Conservation (phyloP, 768 basidiomycete genomes). For the Leccinum imitatum region DNA sequence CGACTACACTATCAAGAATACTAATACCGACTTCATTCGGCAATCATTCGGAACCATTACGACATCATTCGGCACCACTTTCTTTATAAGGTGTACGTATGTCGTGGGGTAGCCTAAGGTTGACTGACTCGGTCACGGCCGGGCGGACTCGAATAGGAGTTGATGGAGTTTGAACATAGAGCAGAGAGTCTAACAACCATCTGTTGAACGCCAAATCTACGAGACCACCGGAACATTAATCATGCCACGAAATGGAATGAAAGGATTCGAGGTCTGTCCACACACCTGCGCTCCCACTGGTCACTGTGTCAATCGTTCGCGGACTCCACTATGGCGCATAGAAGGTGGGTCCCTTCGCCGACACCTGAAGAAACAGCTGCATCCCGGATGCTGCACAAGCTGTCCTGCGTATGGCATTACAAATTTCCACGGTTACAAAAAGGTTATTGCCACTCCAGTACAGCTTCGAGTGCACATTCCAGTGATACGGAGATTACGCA, state of each 20-base stretch:
- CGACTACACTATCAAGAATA: no score
- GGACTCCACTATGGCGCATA: not conserved
- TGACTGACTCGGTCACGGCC: no score
- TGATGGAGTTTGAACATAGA: no score
- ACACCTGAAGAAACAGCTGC: not conserved
- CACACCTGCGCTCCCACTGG: not conserved
- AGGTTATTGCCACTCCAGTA: not conserved
- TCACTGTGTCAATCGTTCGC: not conserved
- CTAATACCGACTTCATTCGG: no score
- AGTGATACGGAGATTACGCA: not conserved
- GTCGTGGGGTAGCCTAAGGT: no score
- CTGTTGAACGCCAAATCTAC: not conserved
- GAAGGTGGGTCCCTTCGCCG: not conserved
- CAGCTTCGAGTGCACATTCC: not conserved
- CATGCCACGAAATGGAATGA: not conserved
- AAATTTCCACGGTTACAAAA: not conserved
- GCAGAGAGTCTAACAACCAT: no score
- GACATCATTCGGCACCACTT: no score
- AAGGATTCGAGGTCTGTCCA: not conserved
- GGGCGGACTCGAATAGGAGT: no score
- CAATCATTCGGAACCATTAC: no score
- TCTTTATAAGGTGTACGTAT: no score
- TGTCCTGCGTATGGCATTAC: not conserved
- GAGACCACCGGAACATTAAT: not conserved
- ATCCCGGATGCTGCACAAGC: not conserved